A percentile compares a stretch with the other conserved stretches of the same genome.
Evolutionary conservation across 164 flowering plant genomes (phyloP).

Genomic region (Magnolia sinica): DNA sequence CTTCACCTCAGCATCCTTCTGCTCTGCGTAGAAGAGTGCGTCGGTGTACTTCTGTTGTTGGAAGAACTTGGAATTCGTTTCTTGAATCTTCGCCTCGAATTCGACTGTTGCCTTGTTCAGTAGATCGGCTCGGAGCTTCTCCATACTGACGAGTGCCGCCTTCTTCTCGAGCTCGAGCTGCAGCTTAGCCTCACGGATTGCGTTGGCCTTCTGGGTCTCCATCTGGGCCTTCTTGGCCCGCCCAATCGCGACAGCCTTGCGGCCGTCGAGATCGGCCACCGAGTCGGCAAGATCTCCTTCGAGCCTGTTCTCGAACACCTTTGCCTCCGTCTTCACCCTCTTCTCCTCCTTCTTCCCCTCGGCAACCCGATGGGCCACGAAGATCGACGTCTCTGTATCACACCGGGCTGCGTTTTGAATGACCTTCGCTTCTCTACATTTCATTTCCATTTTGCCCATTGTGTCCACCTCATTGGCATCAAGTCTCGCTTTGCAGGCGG

Average conservation of each 20-base stretch:
- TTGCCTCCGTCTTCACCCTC: constrained; percentile 26
- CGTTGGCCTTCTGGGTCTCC: constrained; percentile 27
- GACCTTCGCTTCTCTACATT: constrained; percentile 25
- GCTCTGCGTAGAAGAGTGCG: constrained; percentile 28
- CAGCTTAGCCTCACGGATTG: constrained; percentile 27
- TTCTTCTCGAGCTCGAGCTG: constrained; percentile 28
- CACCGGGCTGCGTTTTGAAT: constrained; percentile 26
- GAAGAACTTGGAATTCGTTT: constrained; percentile 33
- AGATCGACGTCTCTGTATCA: constrained; percentile 26
- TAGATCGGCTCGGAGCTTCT: constrained; percentile 25
- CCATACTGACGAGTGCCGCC: constrained; percentile 24
- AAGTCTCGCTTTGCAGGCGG: constrained; percentile 27
- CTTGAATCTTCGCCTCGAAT: constrained; percentile 31
- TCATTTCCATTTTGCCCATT: constrained; percentile 25
- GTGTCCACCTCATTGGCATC: constrained; percentile 30
- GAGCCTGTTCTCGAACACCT: constrained; percentile 27
- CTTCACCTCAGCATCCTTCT: constrained; percentile 28
- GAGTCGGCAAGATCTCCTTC: constrained; percentile 33
- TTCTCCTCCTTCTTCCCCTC: constrained; percentile 27
- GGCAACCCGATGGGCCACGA: constrained; percentile 26
- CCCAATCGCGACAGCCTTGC: constrained; percentile 24
- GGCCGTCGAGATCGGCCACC: constrained; percentile 22
- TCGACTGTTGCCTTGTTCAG: constrained; percentile 32
- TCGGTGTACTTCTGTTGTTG: constrained; percentile 36
- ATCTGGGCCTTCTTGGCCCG: constrained; percentile 27